Conservation (phyloP, 2,329 filamentous ascomycete genomes). For the Pyrenophora seminiperda region DNA sequence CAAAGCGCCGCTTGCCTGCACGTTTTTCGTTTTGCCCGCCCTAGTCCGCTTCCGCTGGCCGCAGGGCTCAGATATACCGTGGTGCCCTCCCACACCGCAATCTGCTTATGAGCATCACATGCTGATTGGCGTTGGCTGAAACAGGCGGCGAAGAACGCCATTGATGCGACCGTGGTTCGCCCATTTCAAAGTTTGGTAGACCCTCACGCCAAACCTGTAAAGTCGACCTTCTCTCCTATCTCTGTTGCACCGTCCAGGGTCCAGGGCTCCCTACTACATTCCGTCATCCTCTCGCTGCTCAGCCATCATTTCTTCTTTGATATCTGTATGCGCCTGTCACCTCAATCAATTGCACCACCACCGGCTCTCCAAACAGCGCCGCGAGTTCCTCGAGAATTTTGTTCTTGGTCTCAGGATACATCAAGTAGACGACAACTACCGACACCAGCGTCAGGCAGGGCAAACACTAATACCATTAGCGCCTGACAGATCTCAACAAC, state of each 20-base stretch:
- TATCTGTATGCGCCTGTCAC: slow-evolving; percentile 26
- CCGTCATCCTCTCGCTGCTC: slow-evolving; percentile 7
- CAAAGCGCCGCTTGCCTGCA: slow-evolving; percentile 20
- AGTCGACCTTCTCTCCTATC: slow-evolving; percentile 4
- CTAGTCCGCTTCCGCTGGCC: slow-evolving; percentile 17
- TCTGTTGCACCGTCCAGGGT: too few relatives aligned
- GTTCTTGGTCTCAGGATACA: slow-evolving; percentile 62
- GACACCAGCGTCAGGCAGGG: slow-evolving; percentile 42
- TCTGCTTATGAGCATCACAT: slow-evolving; percentile 9
- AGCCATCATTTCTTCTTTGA: slow-evolving; percentile 21
- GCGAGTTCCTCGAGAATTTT: slow-evolving; percentile 67
- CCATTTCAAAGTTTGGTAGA: neutral
- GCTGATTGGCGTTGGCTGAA: slow-evolving; percentile 12
- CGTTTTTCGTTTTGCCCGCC: slow-evolving; percentile 26
- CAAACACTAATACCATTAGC: slow-evolving; percentile 34
- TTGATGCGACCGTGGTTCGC: slow-evolving; percentile 6
- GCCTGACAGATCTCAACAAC: slow-evolving; percentile 8
- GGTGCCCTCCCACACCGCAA: slow-evolving; percentile 14
- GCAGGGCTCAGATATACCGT: slow-evolving; percentile 12
- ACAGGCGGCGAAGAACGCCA: slow-evolving; percentile 3
- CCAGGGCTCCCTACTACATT: neutral
- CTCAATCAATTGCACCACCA: slow-evolving; percentile 29
- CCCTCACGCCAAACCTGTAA: neutral
- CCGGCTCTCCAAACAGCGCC: slow-evolving; percentile 57
- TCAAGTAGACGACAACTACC: slow-evolving; percentile 55